phyloP scores from a whole-genome alignment of 495 filamentous ascomycete species.

The Xylaria palmicola region DNA sequence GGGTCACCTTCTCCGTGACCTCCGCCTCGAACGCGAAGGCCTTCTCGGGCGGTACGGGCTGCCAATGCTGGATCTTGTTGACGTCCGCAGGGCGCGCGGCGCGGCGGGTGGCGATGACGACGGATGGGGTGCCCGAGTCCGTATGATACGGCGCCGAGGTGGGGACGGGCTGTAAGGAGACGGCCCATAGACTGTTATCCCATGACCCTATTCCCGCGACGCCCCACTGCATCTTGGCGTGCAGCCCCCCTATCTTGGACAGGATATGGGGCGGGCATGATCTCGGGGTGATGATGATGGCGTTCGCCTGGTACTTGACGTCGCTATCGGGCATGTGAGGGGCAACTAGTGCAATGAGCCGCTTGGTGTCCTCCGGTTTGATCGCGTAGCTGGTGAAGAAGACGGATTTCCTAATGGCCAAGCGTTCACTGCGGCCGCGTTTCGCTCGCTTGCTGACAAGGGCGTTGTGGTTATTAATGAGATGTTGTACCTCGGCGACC shows the following conservation, averaged over 20 bases:
- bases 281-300: constrained; percentile 81
- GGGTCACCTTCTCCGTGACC: constrained; percentile 80
- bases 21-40: constrained; percentile 69
- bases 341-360: constrained; percentile 64
- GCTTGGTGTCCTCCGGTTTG: constrained; percentile 62
- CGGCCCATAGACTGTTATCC: constrained; percentile 86
- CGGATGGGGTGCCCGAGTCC: constrained; percentile 68
- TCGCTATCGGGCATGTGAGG: constrained; percentile 60
- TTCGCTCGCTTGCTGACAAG: constrained; percentile 36
- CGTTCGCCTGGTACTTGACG: constrained; percentile 82
- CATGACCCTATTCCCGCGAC: constrained; percentile 70
- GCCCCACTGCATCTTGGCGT: constrained; percentile 77
- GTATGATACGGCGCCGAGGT: constrained; percentile 64
- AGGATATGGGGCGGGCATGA: constrained; percentile 66
- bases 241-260: constrained; percentile 80
- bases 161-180: constrained; percentile 69
- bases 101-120: constrained; percentile 71
- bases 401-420: constrained; percentile 79
- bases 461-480: constrained; percentile 84
- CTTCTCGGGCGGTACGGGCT: constrained; percentile 66
- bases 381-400: constrained; percentile 96
- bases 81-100: constrained; percentile 77
- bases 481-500: constrained; percentile 78
- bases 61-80: constrained; percentile 80
- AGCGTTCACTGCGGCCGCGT: constrained; percentile 35